phyloP scores from a whole-genome alignment of 441 rosid species.

The Adansonia gregorii region DNA sequence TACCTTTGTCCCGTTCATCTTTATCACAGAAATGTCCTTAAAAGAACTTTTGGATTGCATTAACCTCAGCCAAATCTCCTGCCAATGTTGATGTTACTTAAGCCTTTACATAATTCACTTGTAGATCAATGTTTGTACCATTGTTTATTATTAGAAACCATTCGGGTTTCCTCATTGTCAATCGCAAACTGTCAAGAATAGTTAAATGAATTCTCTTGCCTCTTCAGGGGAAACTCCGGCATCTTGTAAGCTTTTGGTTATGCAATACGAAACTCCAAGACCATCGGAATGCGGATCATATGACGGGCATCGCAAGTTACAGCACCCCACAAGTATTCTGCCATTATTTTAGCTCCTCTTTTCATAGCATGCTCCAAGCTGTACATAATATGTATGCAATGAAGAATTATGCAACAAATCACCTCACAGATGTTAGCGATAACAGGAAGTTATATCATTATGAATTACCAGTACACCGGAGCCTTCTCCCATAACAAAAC shows the following conservation, averaged over 20 bases:
- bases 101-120: slow-evolving; percentile 71
- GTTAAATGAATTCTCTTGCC: slow-evolving; percentile 32
- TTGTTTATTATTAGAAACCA: background rate
- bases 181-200: background rate
- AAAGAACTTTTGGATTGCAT: slow-evolving; percentile 63
- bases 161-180: background rate
- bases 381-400: slow-evolving; percentile 55
- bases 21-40: slow-evolving; percentile 64
- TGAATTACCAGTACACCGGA: slow-evolving; percentile 58
- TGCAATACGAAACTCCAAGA: slow-evolving; percentile 68
- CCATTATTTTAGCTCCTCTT: slow-evolving; percentile 67
- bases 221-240: slow-evolving; percentile 71
- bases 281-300: slow-evolving; percentile 72
- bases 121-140: slow-evolving; percentile 7
- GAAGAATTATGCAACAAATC: background rate
- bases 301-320: slow-evolving; percentile 73
- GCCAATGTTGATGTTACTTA: slow-evolving; percentile 78
- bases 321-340: slow-evolving; percentile 68
- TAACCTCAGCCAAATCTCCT: slow-evolving; percentile 74
- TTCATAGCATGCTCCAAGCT: slow-evolving; percentile 73
- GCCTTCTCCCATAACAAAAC: slow-evolving; percentile 79
- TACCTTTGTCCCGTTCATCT: slow-evolving; percentile 80
- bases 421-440: background rate
- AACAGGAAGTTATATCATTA: background rate
- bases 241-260: slow-evolving; percentile 55